Conservation (phyloP, 495 filamentous ascomycete species). For the Paragyromitra xinjiangensis region DNA sequence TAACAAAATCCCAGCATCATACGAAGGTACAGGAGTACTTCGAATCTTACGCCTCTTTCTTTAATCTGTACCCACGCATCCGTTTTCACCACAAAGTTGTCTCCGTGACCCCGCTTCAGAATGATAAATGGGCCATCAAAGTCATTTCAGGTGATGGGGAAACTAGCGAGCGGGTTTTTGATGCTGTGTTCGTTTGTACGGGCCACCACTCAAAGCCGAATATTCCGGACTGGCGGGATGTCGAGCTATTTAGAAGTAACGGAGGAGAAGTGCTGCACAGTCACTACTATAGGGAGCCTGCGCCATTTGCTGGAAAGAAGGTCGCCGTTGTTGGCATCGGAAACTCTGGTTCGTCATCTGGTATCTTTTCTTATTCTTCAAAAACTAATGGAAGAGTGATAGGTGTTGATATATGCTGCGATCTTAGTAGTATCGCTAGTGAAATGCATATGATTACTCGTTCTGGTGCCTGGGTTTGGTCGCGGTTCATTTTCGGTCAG, state of each 20-base stretch:
- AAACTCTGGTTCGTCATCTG: conserved; percentile 50
- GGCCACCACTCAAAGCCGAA: conserved; percentile 54
- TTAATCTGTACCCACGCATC: conserved; percentile 52
- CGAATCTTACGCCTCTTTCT: conserved; percentile 52
- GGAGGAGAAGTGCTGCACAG: conserved; percentile 57
- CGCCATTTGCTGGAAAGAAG: conserved; percentile 54
- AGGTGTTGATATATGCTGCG: conserved; percentile 44
- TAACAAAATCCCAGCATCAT: conserved; percentile 46
- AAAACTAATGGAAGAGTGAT: conserved; percentile 16
- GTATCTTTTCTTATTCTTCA: background rate
- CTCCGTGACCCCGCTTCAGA: conserved; percentile 14
- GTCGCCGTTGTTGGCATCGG: conserved; percentile 58
- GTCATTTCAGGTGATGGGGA: conserved; percentile 22
- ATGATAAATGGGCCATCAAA: conserved; percentile 39
- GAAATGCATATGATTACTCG: conserved; percentile 45
- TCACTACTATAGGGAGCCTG: conserved; percentile 56
- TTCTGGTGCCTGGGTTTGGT: conserved; percentile 46
- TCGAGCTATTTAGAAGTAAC: conserved; percentile 42
- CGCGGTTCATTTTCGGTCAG: conserved; percentile 39
- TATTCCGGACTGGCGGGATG: conserved; percentile 52
- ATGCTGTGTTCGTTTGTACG: conserved; percentile 57
- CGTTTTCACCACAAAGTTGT: conserved; percentile 45
- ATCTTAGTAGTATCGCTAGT: conserved; percentile 27
- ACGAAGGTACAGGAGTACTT: conserved; percentile 57
- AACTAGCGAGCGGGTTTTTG: conserved; percentile 44